Conservation (phyloP, 1,284 basidiomycete genomes). For the Sporisorium sorghi region DNA sequence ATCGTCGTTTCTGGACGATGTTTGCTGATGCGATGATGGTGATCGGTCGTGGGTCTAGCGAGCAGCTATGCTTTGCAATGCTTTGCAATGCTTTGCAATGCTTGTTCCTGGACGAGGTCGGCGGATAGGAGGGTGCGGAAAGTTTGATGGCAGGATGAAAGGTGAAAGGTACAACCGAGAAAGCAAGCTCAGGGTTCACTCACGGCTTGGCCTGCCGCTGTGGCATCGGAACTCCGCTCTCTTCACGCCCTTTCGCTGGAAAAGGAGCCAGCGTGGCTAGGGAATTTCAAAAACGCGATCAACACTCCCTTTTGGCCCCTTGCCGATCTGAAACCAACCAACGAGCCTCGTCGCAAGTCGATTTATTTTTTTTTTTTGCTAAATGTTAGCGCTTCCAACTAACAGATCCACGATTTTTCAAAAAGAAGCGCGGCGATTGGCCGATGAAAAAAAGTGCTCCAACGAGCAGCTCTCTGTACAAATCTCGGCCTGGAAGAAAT, state of each 20-base stretch:
- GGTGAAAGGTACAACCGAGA: neutral
- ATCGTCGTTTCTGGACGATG: slow-evolving; percentile 4
- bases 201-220: neutral
- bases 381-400: neutral
- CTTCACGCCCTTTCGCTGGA: neutral
- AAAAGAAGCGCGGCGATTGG: slow-evolving; percentile 20
- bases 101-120: neutral
- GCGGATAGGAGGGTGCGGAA: neutral
- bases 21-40: neutral
- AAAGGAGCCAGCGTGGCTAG: slow-evolving; percentile 5
- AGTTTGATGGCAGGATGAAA: neutral
- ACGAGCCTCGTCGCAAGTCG: slow-evolving; percentile 1
- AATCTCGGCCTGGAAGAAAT: slow-evolving; percentile 11
- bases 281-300: neutral
- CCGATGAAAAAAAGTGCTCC: slow-evolving; percentile 29
- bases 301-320: neutral
- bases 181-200: slow-evolving; percentile 17
- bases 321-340: slow-evolving; percentile 23
- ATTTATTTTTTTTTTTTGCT: neutral
- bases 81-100: neutral
- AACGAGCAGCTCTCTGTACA: slow-evolving; percentile 5
- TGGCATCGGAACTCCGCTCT: slow-evolving; percentile 37
- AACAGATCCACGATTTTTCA: slow-evolving; percentile 12
- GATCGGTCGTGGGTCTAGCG: neutral
- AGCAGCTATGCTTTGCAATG: neutral